Conservation (phyloP, 352 stramenopile genomes). For the Lagenidium giganteum region DNA sequence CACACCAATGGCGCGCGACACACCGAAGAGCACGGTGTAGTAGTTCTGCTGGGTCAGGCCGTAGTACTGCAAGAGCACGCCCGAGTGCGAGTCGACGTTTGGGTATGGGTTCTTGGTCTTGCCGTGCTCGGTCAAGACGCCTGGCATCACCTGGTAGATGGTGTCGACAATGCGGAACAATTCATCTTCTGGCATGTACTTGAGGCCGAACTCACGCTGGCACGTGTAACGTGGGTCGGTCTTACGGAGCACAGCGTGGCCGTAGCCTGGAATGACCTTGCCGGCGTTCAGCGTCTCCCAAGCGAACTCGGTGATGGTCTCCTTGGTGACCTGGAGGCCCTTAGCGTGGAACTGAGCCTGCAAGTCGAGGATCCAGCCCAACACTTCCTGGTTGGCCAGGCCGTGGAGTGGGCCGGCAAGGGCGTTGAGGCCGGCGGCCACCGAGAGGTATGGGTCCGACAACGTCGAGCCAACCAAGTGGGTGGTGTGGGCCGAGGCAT, state of each 20-base stretch:
- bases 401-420: constrained; percentile 97
- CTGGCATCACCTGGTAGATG: constrained; percentile 99
- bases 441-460: constrained; percentile 97
- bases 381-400: constrained; percentile 99
- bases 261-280: constrained; percentile 99
- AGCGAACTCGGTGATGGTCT: constrained; percentile 99
- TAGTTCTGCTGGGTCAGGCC: constrained; percentile 99
- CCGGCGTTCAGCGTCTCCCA: constrained; percentile 98
- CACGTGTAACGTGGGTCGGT: constrained; percentile 99
- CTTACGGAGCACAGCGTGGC: constrained; percentile 97
- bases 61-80: constrained; percentile 99
- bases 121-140: constrained; percentile 97
- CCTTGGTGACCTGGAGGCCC: constrained; percentile 95
- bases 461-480: constrained; percentile 98
- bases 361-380: constrained; percentile 92
- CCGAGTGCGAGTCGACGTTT: constrained; percentile 98
- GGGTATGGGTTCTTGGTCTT: constrained; percentile 99
- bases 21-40: constrained; percentile 99
- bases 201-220: constrained; percentile 98
- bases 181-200: constrained; percentile 99
- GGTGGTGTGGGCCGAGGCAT: constrained; percentile 97
- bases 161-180: constrained; percentile 99
- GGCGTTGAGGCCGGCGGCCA: constrained; percentile 95
- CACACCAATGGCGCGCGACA: constrained; percentile 96
- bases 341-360: constrained; percentile 95